A percentile compares a stretch with the other conserved stretches of the same genome.
Conservation (phyloP, 768 basidiomycete species). For the Lentinula guzmanii region DNA sequence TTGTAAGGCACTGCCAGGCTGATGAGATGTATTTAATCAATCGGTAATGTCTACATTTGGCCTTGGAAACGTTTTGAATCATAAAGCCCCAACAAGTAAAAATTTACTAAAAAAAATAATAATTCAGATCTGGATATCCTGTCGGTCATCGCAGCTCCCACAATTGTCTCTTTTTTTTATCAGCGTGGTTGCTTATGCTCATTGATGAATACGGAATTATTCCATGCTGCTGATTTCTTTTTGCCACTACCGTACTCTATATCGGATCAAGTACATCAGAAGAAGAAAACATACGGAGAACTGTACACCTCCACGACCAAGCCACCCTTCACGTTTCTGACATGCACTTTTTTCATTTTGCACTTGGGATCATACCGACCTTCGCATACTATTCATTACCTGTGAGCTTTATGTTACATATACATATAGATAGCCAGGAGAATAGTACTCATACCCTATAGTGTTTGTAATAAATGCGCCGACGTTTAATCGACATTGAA, state of each 20-base stretch:
- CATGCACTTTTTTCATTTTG: neutral
- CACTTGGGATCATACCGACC: neutral
- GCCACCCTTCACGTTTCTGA: neutral
- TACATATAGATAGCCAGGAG: no score
- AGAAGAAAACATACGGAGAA: conserved; percentile 5
- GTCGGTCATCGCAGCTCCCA: conserved; percentile 3
- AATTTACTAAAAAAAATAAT: neutral
- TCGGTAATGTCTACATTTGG: neutral
- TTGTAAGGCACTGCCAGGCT: conserved; percentile 3
- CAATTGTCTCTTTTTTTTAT: conserved; percentile 1
- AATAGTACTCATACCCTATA: neutral
- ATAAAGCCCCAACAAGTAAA: neutral
- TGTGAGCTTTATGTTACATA: neutral
- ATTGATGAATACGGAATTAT: conserved; percentile 1
- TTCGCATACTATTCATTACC: neutral
- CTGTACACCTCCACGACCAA: conserved; percentile 1
- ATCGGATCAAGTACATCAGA: conserved; percentile 6
- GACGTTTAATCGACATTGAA: conserved; percentile 31
- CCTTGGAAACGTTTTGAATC: conserved; percentile 4
- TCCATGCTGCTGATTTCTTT: conserved; percentile 1
- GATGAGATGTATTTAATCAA: conserved; percentile 6
- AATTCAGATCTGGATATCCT: conserved; percentile 1
- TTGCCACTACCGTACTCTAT: neutral
- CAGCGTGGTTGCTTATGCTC: neutral
- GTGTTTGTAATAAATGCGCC: neutral